Percentiles rank a stretch among this genome's conserved stretches.
Evolutionary conservation across 2,329 filamentous ascomycete species (phyloP).

Genomic region (Talaromyces albobiverticillius): DNA sequence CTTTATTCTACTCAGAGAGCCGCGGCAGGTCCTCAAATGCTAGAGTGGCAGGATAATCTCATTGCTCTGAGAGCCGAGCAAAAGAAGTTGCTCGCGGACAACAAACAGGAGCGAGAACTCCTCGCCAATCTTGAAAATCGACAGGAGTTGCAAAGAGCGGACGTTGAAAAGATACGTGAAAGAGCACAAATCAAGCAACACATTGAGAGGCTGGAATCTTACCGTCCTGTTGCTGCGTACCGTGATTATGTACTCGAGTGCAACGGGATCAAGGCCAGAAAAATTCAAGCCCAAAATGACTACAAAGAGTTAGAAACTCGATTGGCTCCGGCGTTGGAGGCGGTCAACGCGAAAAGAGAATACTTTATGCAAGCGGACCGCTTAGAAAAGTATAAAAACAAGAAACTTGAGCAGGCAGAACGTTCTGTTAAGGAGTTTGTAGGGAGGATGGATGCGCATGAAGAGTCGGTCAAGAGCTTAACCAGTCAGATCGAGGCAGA

Average conservation of each 20-base stretch:
- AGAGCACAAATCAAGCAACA: slow-evolving; percentile 65
- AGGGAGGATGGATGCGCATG: slow-evolving; percentile 39
- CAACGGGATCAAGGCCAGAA: slow-evolving; percentile 54
- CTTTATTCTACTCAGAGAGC: slow-evolving; percentile 84
- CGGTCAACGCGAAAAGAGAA: slow-evolving; percentile 65
- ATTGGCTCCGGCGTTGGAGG: slow-evolving; percentile 65
- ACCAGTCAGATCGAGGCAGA: slow-evolving; percentile 49
- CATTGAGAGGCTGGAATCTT: slow-evolving; percentile 63
- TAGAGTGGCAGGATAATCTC: slow-evolving; percentile 71
- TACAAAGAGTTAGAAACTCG: slow-evolving; percentile 59
- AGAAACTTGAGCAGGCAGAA: slow-evolving; percentile 55
- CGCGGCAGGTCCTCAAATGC: slow-evolving; percentile 77
- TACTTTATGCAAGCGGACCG: slow-evolving; percentile 59
- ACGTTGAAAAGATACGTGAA: slow-evolving; percentile 80
- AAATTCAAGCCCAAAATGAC: slow-evolving; percentile 55
- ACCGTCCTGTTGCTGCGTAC: slow-evolving; percentile 66
- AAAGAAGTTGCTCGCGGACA: slow-evolving; percentile 59
- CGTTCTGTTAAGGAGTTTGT: slow-evolving; percentile 40
- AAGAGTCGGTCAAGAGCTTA: slow-evolving; percentile 35
- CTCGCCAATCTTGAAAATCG: slow-evolving; percentile 68
- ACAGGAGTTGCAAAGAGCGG: slow-evolving; percentile 71
- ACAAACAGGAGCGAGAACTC: slow-evolving; percentile 59
- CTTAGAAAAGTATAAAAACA: slow-evolving; percentile 56
- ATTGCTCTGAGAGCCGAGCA: slow-evolving; percentile 68
- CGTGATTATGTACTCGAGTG: slow-evolving; percentile 51